Evolutionary conservation across 202 grass and related monocot genomes (phyloP), one percentile per base, ranked within the genome.

Genomic region (Eragrostis tef): DNA sequence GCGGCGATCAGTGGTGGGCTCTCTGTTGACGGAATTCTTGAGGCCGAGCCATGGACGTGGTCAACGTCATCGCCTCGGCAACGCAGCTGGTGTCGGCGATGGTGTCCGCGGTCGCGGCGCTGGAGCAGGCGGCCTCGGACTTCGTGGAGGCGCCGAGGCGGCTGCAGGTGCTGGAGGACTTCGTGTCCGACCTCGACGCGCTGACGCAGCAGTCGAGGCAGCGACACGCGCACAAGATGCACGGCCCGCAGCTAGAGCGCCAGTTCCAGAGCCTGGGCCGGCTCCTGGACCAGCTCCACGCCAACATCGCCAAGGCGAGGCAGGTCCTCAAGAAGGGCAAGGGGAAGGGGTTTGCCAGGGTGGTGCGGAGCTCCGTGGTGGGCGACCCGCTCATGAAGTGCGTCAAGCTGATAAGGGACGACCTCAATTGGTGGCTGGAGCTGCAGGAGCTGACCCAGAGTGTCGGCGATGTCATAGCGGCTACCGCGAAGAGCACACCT

Each of bases 371-470:
- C 78, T 85, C 90, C 13, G 82, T 92, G 34, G 25, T 39, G 21
- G 90, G 90, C 1, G 87, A 93, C 63, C 84, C 84, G 39, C 60
- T 93, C 19, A 70, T 81, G 60, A 87, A 64, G 77, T 82, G 81
- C 15, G 71, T 75, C 19, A 83, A 82, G 78, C 69, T 85, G 0
- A 87, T 93, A 59, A 87, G 68, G 76, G 90, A 93, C 58, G 90
- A 89, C 44, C 78, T 93, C 66, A 89, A 82, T 72, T 79, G 74
- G 87, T 93, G 90, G 90, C 78, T 93, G 53, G 90, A 93, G 66
- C 19, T 93, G 48, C 84, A 89, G 84, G 69, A 74, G 42, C 29
- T 93, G 10, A 79, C 73, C 16, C 34, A 87, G 64, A 84, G 67
- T 26, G 84, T 92, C 2, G 73, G 58, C 12, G 29, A 61, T 17